phyloP scores from a whole-genome alignment of 129 eudicot genomes.

The Tagetes erecta region DNA sequence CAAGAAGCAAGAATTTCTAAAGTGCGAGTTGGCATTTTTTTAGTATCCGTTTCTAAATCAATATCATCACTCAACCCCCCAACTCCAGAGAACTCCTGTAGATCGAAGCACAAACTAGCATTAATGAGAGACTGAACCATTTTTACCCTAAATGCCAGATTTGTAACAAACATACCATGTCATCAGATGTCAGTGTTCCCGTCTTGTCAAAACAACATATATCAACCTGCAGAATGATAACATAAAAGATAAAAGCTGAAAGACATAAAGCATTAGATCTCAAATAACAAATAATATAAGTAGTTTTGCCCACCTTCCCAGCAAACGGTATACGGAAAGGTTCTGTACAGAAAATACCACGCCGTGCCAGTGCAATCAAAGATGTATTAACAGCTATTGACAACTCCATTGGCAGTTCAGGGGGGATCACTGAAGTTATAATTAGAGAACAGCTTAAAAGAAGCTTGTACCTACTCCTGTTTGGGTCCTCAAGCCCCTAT shows the following conservation, averaged over 20 bases:
- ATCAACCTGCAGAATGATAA: constrained; percentile 69
- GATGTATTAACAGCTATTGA: constrained; percentile 97
- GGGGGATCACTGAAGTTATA: constrained; percentile 94
- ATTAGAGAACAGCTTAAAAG: constrained; percentile 89
- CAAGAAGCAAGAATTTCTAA: constrained; percentile 96
- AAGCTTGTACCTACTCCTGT: constrained; percentile 95
- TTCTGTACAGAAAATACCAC: constrained; percentile 91
- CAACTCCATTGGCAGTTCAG: constrained; percentile 96
- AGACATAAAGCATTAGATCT: neutral
- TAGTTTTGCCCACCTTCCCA: constrained; percentile 71
- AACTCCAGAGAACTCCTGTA: constrained; percentile 90
- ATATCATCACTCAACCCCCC: constrained; percentile 74
- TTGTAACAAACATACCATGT: constrained; percentile 63
- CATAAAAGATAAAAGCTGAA: constrained; percentile 12
- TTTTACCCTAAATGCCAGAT: constrained; percentile 2
- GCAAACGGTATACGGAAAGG: constrained; percentile 98
- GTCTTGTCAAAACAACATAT: constrained; percentile 98
- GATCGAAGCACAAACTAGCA: constrained; percentile 9
- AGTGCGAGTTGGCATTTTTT: constrained; percentile 79
- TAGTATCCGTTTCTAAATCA: constrained; percentile 67
- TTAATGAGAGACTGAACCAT: neutral
- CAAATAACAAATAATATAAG: constrained; percentile 17
- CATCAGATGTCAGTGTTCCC: constrained; percentile 97
- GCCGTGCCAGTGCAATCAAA: constrained; percentile 79
- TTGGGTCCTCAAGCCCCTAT: constrained; percentile 98